phyloP scores from a whole-genome alignment of 1,284 basidiomycete species.

The Coniferiporia sulphurascens region DNA sequence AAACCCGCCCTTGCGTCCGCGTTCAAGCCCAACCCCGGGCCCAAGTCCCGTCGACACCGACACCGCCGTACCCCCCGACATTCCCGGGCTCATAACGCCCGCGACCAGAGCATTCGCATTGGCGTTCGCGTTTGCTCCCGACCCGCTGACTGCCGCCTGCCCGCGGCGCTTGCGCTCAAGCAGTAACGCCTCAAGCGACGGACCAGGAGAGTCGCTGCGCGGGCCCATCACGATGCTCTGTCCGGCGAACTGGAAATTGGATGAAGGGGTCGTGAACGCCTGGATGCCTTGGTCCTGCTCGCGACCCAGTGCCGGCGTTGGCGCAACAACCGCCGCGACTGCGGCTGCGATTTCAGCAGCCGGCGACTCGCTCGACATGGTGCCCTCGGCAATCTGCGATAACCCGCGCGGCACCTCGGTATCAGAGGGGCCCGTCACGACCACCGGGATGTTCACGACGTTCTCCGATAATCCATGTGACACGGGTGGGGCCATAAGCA shows the following conservation, averaged over 20 bases:
- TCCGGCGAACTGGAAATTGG: background rate
- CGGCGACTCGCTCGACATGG: background rate
- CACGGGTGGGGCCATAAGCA: too few species aligned
- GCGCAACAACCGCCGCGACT: conserved; percentile 3
- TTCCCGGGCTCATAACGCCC: conserved; percentile 24
- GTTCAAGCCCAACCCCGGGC: conserved; percentile 19
- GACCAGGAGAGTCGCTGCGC: conserved; percentile 41
- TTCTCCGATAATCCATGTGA: background rate
- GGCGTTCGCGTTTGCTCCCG: background rate
- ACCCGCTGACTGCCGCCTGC: conserved; percentile 19
- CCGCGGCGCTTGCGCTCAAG: conserved; percentile 49
- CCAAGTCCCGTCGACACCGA: conserved; percentile 11
- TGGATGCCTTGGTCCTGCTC: too few species aligned
- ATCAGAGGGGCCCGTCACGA: background rate
- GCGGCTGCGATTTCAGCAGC: background rate
- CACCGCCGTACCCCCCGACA: conserved; percentile 18
- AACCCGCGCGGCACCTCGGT: background rate
- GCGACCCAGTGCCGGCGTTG: background rate
- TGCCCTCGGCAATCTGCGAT: conserved; percentile 8
- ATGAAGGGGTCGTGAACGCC: too few species aligned
- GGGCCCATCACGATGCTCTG: conserved; percentile 11
- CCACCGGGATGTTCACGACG: background rate
- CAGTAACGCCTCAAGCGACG: conserved; percentile 57
- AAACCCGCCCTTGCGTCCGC: conserved; percentile 50
- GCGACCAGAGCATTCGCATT: conserved; percentile 6